phyloP scores from a whole-genome alignment of 1,284 basidiomycete genomes.

The Trichosporon sp. region DNA sequence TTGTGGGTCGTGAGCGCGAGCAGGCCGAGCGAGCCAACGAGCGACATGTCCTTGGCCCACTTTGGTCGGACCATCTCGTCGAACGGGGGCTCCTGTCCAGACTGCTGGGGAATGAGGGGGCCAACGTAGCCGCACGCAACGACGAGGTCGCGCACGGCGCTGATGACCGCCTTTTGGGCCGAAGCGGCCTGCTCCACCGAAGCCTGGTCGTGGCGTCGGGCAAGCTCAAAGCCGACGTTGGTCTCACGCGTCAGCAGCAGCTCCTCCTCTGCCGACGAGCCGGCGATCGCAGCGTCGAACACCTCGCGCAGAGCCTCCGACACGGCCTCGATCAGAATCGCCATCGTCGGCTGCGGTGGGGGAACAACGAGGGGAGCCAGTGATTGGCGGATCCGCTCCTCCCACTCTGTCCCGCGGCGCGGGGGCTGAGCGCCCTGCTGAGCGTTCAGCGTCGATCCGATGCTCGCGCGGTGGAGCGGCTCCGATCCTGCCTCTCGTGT shows the following conservation, averaged over 20 bases:
- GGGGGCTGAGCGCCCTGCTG: conserved; percentile 5
- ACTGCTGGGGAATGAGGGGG: conserved; percentile 36
- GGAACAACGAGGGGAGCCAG: conserved; percentile 29
- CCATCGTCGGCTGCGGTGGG: conserved; percentile 34
- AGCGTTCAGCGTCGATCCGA: conserved; percentile 10
- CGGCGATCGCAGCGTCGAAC: conserved; percentile 47
- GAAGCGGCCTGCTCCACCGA: conserved; percentile 37
- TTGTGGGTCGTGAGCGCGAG: conserved; percentile 43
- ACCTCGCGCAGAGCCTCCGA: conserved; percentile 47
- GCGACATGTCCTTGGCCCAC: conserved; percentile 47
- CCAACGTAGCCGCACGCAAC: conserved; percentile 52
- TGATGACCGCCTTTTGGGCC: conserved; percentile 35
- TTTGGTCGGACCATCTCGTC: conserved; percentile 45
- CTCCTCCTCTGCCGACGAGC: conserved; percentile 50
- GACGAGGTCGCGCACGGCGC: conserved; percentile 44
- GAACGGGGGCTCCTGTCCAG: conserved; percentile 11
- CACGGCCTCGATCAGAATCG: conserved; percentile 39
- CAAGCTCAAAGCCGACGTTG: conserved; percentile 36
- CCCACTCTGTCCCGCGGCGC: conserved; percentile 27
- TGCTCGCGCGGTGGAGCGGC: conserved; percentile 10
- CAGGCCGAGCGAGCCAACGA: conserved; percentile 47
- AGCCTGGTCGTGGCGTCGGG: conserved; percentile 41
- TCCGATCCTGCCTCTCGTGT: conserved; percentile 19
- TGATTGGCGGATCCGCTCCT: conserved; percentile 31
- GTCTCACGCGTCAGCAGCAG: conserved; percentile 42